Percentiles rank a stretch among this genome's conserved stretches.
Conservation (phyloP, 1,139 yeast genomes). For the Hansenula anomala region DNA sequence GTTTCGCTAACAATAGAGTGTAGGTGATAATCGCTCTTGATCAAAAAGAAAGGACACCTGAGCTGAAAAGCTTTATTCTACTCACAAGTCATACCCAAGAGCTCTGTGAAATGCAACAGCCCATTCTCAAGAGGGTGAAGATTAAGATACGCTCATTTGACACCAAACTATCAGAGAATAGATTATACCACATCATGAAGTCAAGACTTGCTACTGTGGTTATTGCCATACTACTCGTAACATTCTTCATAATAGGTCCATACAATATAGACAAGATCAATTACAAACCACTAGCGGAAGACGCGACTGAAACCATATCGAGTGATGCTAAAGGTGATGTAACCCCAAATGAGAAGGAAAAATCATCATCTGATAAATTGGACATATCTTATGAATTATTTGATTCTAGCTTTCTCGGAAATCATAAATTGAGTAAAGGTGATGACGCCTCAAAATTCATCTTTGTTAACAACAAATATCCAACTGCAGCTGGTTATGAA, state of each 20-base stretch:
- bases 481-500: constrained; percentile 15
- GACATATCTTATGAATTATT: neutral
- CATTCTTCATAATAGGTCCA: neutral
- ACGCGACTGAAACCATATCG: no score
- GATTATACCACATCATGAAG: constrained; percentile 2
- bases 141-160: neutral
- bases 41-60: no score
- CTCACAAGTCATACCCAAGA: no score
- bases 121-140: neutral
- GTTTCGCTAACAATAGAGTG: no score
- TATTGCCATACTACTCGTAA: neutral
- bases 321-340: neutral
- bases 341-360: no score
- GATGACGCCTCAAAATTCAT: constrained; percentile 5
- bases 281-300: neutral
- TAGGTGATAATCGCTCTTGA: no score
- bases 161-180: neutral
- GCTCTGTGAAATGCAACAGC: neutral
- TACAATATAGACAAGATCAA: neutral
- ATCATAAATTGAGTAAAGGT: no score
- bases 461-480: constrained; percentile 16
- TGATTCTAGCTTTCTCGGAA: neutral
- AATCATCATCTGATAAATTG: neutral
- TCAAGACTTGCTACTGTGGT: neutral
- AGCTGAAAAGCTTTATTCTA: no score